These are phyloP conservation scores for Apocynum venetum DNA, from an alignment of 257 asterid species.

Conservation along the genomic window DNA sequence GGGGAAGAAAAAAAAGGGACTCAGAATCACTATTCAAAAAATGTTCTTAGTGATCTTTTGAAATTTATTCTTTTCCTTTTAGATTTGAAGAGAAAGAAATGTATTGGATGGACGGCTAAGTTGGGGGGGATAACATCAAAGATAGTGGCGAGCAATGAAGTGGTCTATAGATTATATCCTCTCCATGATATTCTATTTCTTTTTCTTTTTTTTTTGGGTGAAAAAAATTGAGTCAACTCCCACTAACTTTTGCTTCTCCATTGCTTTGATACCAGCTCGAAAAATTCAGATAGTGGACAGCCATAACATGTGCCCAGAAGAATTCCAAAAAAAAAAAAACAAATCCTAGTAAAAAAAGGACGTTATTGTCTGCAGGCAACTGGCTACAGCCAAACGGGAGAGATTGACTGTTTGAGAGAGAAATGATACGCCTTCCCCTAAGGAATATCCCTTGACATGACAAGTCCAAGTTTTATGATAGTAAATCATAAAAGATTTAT, in stretches of 20 bases:
- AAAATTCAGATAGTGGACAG: conserved; percentile 22
- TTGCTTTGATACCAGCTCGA: background rate
- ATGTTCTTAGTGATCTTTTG: too few relatives aligned
- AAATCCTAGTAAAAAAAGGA: conserved; percentile 6
- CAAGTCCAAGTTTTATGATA: too few relatives aligned
- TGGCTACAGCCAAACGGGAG: too few relatives aligned
- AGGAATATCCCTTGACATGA: too few relatives aligned
- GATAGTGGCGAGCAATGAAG: conserved; percentile 6
- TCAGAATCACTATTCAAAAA: too few relatives aligned
- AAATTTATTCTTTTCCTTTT: too few relatives aligned
- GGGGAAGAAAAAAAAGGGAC: too few relatives aligned
- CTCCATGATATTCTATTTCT: background rate
- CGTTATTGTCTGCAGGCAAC: conserved; percentile 18
- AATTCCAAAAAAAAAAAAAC: background rate
- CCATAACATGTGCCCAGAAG: conserved; percentile 1
- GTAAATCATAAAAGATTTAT: too few relatives aligned
- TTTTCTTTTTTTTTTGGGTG: background rate
- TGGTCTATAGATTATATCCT: background rate
- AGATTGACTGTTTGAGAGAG: too few relatives aligned
- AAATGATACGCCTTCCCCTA: too few relatives aligned
- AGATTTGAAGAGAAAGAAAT: background rate
- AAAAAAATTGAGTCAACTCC: conserved; percentile 2
- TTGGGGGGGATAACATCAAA: background rate
- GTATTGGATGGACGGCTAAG: background rate
- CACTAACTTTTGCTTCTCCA: background rate